These are phyloP conservation scores for Diplocarpon mali DNA, from an alignment of 2,329 filamentous ascomycete species.

Conservation along the genomic window DNA sequence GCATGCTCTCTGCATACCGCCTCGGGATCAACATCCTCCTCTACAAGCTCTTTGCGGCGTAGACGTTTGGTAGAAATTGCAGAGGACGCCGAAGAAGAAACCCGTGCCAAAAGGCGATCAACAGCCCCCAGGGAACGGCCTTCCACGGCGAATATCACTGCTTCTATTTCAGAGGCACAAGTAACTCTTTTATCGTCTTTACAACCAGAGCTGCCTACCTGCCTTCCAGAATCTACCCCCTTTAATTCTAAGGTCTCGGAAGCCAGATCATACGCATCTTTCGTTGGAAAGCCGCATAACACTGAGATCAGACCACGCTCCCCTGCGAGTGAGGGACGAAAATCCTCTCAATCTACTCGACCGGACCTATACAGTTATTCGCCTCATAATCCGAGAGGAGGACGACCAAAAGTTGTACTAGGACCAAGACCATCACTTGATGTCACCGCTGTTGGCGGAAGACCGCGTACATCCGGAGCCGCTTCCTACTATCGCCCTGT, in stretches of 20 bases:
- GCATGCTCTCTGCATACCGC: slow-evolving; percentile 85
- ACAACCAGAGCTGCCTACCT: slow-evolving; percentile 9
- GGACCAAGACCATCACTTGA: slow-evolving; percentile 74
- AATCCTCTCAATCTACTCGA: slow-evolving; percentile 39
- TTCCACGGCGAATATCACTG: slow-evolving; percentile 10
- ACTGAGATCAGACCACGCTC: slow-evolving; percentile 9
- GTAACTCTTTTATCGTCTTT: slow-evolving; percentile 7
- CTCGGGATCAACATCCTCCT: slow-evolving; percentile 75
- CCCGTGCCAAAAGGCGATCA: slow-evolving; percentile 48
- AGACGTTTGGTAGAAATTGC: slow-evolving; percentile 81
- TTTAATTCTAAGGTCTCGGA: slow-evolving; percentile 12
- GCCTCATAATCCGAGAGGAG: slow-evolving; percentile 34
- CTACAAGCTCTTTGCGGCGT: slow-evolving; percentile 65
- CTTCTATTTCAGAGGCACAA: slow-evolving; percentile 10
- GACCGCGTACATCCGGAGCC: slow-evolving; percentile 45
- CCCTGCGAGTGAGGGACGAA: slow-evolving; percentile 20
- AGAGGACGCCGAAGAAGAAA: slow-evolving; percentile 66
- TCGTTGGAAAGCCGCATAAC: background rate
- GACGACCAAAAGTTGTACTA: slow-evolving; percentile 77
- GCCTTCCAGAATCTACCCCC: slow-evolving; percentile 9
- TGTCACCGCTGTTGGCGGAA: slow-evolving; percentile 47
- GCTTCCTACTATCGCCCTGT: slow-evolving; percentile 57
- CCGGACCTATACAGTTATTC: slow-evolving; percentile 40
- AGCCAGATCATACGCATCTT: slow-evolving; percentile 5
- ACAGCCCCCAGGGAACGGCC: slow-evolving; percentile 36